A percentile compares a stretch with the other conserved stretches of the same genome.
These are phyloP conservation scores for Albophoma yamanashiensis DNA, from an alignment of 2,329 filamentous ascomycete genomes.

Conservation along the genomic window DNA sequence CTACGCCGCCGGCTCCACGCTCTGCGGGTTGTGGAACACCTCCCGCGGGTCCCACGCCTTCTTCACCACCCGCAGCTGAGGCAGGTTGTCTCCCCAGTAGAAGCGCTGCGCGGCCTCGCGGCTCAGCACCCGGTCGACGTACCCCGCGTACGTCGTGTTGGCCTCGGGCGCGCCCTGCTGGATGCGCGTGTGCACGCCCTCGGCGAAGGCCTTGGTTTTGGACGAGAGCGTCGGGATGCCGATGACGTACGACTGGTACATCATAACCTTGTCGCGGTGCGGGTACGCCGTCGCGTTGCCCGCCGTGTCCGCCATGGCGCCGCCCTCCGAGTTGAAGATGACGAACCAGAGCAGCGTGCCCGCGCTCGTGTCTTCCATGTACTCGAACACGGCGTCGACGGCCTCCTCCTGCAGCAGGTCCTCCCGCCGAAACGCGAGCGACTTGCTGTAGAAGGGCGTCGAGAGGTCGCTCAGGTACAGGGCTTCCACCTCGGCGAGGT, in stretches of 20 bases:
- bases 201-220: slow-evolving; percentile 38
- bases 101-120: slow-evolving; percentile 30
- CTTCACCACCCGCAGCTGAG: slow-evolving; percentile 37
- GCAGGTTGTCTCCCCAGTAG: slow-evolving; percentile 46
- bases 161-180: slow-evolving; percentile 23
- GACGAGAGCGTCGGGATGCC: slow-evolving; percentile 33
- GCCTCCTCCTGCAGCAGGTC: slow-evolving; percentile 32
- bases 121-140: slow-evolving; percentile 43
- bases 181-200: slow-evolving; percentile 37
- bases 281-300: slow-evolving; percentile 48
- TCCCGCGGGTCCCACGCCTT: slow-evolving; percentile 38
- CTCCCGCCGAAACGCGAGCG: slow-evolving; percentile 38
- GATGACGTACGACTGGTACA: slow-evolving; percentile 49
- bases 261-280: slow-evolving; percentile 54
- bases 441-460: slow-evolving; percentile 46
- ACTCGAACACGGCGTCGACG: slow-evolving; percentile 40
- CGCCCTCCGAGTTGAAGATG: slow-evolving; percentile 52
- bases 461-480: slow-evolving; percentile 36
- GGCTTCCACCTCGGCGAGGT: slow-evolving; percentile 37
- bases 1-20: slow-evolving; percentile 24
- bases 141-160: slow-evolving; percentile 49
- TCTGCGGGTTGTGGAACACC: slow-evolving; percentile 50
- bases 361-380: slow-evolving; percentile 36
- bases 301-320: slow-evolving; percentile 46
- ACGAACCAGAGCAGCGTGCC: slow-evolving; percentile 48